A percentile compares a stretch with the other conserved stretches of the same genome.
These are phyloP conservation scores for Phalaenopsis hybrid DNA, from an alignment of 116 monocot genomes.

Conservation along the genomic window DNA sequence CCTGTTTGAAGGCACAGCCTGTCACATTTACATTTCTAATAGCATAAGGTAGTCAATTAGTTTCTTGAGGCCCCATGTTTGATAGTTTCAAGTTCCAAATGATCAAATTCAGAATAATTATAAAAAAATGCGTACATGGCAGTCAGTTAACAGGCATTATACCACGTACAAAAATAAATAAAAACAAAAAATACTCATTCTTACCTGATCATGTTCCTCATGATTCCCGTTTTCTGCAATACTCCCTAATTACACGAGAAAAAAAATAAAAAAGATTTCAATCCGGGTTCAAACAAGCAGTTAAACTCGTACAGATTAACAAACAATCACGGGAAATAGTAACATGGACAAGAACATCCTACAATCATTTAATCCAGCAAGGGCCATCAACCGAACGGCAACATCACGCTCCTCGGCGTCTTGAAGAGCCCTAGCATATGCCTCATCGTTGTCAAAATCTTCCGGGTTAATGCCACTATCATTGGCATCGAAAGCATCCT, in stretches of 20 bases:
- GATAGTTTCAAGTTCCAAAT: not conserved
- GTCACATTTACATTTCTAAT: not conserved
- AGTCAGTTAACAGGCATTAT: not conserved
- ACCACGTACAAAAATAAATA: not conserved
- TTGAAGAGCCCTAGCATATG: slow-evolving; percentile 81
- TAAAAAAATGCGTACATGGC: not conserved
- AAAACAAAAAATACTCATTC: not conserved
- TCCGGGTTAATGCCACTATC: slow-evolving; percentile 37
- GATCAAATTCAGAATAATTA: not conserved
- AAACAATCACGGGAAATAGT: not conserved
- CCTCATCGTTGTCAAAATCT: slow-evolving; percentile 73
- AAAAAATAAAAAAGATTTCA: not conserved
- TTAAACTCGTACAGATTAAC: not conserved
- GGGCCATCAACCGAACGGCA: slow-evolving; percentile 64
- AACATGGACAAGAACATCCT: slow-evolving; percentile 5
- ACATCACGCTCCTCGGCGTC: slow-evolving; percentile 74
- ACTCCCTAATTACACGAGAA: slow-evolving; percentile 7
- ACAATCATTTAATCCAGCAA: slow-evolving; percentile 79
- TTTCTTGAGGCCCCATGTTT: not conserved
- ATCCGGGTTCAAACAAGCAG: not conserved
- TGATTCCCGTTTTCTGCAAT: not conserved
- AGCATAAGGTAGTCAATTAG: not conserved
- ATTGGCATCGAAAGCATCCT: slow-evolving; percentile 57
- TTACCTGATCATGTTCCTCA: slow-evolving; percentile 10
- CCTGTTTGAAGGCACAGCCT: not conserved